Evolutionary conservation across 495 filamentous ascomycete genomes (phyloP).

Genomic region (Stereocaulon alpinum): DNA sequence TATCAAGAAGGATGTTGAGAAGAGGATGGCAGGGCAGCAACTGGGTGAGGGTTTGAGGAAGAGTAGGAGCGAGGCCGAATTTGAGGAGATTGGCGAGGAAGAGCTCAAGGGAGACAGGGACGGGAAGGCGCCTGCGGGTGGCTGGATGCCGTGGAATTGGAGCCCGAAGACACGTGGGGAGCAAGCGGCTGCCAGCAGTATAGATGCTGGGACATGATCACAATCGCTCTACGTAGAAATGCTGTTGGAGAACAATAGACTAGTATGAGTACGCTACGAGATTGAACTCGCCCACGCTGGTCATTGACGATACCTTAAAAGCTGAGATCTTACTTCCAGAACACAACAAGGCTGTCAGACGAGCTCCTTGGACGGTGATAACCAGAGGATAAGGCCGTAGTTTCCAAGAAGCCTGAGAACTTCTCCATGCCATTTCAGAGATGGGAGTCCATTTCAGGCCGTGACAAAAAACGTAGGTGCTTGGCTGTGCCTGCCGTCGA

Average conservation of each 20-base stretch:
- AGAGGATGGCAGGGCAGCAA: constrained; percentile 34
- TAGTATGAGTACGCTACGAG: neutral
- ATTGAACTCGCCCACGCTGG: no score
- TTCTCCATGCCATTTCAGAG: no score
- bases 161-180: constrained; percentile 18
- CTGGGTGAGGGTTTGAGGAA: constrained; percentile 45
- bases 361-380: no score
- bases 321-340: no score
- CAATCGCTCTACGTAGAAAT: neutral
- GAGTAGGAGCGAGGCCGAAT: constrained; percentile 67
- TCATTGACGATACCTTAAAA: no score
- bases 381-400: no score
- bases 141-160: constrained; percentile 56
- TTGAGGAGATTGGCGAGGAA: constrained; percentile 59
- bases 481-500: no score
- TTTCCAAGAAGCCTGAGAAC: no score
- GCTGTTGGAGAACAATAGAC: neutral
- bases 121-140: constrained; percentile 26
- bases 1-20: constrained; percentile 31
- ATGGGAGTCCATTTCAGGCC: no score
- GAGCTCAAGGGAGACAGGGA: constrained; percentile 30
- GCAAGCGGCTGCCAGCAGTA: constrained; percentile 10
- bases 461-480: no score
- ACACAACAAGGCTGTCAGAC: no score
- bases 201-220: constrained; percentile 12